Evolutionary conservation across 768 basidiomycete species (phyloP), one percentile per base, ranked within the genome.

Genomic region (Lentinula lateritia): DNA sequence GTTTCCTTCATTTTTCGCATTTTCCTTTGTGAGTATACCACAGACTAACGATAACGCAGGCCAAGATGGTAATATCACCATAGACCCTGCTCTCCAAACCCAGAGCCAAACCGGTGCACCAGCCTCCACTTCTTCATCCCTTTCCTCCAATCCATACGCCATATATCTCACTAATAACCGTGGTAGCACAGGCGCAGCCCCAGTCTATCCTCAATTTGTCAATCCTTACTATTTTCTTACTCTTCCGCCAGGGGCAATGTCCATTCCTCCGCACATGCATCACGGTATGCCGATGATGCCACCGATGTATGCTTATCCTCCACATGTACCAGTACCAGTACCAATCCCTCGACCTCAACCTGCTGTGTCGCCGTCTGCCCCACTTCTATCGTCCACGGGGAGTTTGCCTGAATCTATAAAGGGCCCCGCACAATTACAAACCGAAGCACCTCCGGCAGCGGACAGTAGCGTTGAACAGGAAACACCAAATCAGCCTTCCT

Each of bases 151-250:
- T 46, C 66, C 66, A 16, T 67, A 67, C 50, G 50, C 59, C 23
- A 62, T 66, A 58, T 63, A 63, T 63, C 8, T 52, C 1, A 28
- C 61, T 6, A 57, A 42, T 39, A 6, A 60, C 54, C 32, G 36
- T 61, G 10, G 72, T 69, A 41, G 72, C 73, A 0, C 74, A 78
- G 2, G 65, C 66, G 1, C 70, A 70, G 61, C 66, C 70, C 10
- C 69, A 66, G 66, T 74, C 77, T 16, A 80, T 79, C 58, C 65
- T 65, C 18, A 78, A 79, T 60, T 79, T 78, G 35, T 80, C 79
- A 52, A 52, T 34, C 28, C 36, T 53, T 42, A 38, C 13, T 39
- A 53, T 16, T 41, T 41, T 42, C 42, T 56, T 32, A 20, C 38
- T 39, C n/a, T 39, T 23, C 46, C 46, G 20, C 46, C 46, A 23